phyloP scores from a whole-genome alignment of 352 stramenopile genomes.

The Stramenopiles sp. region DNA sequence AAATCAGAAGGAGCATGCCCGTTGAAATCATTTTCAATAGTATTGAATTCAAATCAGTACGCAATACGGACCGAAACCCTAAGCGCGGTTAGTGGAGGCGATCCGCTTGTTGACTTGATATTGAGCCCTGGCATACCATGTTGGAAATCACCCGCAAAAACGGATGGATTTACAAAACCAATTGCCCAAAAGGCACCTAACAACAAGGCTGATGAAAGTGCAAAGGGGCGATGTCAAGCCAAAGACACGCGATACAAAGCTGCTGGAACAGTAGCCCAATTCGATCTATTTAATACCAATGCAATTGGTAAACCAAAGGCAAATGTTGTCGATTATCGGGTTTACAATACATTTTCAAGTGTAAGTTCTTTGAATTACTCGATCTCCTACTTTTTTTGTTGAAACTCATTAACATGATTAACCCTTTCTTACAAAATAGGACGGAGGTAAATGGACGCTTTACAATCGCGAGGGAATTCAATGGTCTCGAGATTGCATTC shows the following conservation, averaged over 20 bases:
- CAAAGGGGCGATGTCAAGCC: background rate
- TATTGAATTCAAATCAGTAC: background rate
- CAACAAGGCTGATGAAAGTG: background rate
- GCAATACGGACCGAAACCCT: background rate
- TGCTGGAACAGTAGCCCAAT: background rate
- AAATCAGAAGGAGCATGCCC: background rate
- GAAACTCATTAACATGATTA: no score
- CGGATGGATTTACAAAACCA: background rate
- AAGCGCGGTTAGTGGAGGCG: background rate
- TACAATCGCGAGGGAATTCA: background rate
- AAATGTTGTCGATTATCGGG: background rate
- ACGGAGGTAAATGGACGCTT: background rate
- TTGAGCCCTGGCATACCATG: background rate
- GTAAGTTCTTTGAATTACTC: no score
- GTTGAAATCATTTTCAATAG: background rate
- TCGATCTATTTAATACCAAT: background rate
- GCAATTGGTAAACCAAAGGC: background rate
- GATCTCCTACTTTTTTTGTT: no score
- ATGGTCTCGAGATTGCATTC: background rate
- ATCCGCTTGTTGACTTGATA: background rate
- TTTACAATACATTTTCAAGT: background rate
- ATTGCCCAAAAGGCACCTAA: background rate
- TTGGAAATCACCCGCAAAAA: background rate
- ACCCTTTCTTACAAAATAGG: no score
- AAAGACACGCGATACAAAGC: background rate